Conservation (phyloP, 352 stramenopile species). For the Phytophthora cajani region DNA sequence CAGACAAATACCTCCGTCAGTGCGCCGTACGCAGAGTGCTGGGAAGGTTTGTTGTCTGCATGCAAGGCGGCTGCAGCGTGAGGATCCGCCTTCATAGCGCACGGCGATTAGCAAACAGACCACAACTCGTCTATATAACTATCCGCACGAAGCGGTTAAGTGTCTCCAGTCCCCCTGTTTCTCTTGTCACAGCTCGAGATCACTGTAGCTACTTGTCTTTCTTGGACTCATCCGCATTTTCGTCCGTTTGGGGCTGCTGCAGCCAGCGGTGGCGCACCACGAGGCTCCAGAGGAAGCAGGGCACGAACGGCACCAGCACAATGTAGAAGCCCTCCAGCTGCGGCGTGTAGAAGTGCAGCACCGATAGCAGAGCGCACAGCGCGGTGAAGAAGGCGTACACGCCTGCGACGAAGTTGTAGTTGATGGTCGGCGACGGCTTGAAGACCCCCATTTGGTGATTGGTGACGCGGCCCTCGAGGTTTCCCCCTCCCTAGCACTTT, state of each 20-base stretch:
- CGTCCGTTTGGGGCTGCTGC: constrained; percentile 21
- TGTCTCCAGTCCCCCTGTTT: not conserved
- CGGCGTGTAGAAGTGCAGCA: constrained; percentile 66
- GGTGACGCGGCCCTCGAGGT: too few relatives aligned
- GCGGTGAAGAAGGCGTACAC: constrained; percentile 77
- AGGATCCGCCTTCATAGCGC: not conserved
- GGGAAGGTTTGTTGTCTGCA: constrained; percentile 19
- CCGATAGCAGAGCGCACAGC: constrained; percentile 64
- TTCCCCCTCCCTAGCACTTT: too few relatives aligned
- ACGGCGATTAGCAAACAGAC: not conserved
- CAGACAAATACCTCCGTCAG: not conserved
- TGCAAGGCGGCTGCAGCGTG: constrained; percentile 22
- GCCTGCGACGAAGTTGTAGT: constrained; percentile 90
- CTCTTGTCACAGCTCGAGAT: not conserved
- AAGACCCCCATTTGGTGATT: constrained; percentile 49
- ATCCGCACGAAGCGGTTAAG: not conserved
- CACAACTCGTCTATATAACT: not conserved
- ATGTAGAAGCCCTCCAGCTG: constrained; percentile 88
- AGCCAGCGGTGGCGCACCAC: constrained; percentile 83
- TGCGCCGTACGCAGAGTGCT: constrained; percentile 7
- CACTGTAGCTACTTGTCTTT: constrained; percentile 36
- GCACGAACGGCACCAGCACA: constrained; percentile 80
- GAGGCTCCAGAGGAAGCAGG: constrained; percentile 86
- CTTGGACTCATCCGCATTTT: constrained; percentile 25
- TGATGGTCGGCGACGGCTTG: constrained; percentile 79